These are phyloP conservation scores for Piper longum DNA, from an alignment of 164 flowering plant genomes.

Conservation along the genomic window DNA sequence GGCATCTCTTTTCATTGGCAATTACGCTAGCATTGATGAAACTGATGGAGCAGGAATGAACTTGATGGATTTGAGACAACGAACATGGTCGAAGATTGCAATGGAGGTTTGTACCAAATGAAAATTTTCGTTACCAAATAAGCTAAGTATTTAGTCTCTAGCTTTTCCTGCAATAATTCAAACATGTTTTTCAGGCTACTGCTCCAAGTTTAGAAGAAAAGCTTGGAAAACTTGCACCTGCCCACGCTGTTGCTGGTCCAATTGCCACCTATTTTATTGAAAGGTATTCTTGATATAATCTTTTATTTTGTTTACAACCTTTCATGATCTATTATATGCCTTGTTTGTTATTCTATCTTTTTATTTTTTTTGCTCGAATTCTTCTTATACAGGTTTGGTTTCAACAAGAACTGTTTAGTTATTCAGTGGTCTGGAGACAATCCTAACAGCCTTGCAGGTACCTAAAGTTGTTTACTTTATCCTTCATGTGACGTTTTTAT, in stretches of 20 bases:
- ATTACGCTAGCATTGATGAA: constrained; percentile 75
- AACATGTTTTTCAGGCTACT: constrained; percentile 44
- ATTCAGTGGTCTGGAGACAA: constrained; percentile 99
- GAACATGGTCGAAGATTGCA: constrained; percentile 18
- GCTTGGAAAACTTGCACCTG: constrained; percentile 89
- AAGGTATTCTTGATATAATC: constrained; percentile 28
- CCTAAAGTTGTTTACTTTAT: neutral
- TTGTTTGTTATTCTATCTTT: neutral
- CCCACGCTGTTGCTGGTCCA: constrained; percentile 71
- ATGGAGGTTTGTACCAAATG: constrained; percentile 12
- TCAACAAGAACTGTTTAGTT: constrained; percentile 59
- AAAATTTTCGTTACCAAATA: too few relatives aligned
- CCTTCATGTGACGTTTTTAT: neutral
- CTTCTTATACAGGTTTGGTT: constrained; percentile 43
- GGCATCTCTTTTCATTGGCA: constrained; percentile 75
- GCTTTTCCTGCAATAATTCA: neutral
- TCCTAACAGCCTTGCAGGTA: constrained; percentile 96
- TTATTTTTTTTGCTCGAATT: neutral
- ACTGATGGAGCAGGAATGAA: constrained; percentile 98
- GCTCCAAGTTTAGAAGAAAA: constrained; percentile 78
- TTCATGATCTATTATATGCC: neutral
- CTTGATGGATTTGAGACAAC: constrained; percentile 49
- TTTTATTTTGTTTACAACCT: neutral
- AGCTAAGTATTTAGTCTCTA: neutral
- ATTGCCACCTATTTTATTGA: constrained; percentile 71